Base-by-base conservation (phyloP, 1,139 yeast species). In the Arxiozyma telluris region DNA sequence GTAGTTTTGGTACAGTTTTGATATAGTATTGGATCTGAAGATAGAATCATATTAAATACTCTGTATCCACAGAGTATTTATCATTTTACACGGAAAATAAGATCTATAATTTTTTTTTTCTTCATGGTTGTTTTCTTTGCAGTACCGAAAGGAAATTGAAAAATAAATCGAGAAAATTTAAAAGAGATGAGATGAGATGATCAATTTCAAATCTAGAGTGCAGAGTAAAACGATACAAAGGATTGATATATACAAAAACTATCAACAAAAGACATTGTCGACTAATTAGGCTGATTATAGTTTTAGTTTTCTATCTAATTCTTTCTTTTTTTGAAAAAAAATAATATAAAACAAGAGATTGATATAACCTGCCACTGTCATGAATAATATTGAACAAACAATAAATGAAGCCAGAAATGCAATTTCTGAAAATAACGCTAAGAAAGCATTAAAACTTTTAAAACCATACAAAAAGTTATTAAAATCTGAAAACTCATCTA, bases 361-460 rank as follows among this genome's bases (percentile, higher is more conserved):
- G 2, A 8, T 23, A 27, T 7, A 27, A 27, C 11, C 30, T 8
- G 11, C 2, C 30, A 8, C 7, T n/a, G 1, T 22, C 8, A 64
- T 63, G 67, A 56, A 56, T 42, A 58, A 57, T 38, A 47, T 60
- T 23, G 57, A 59, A 21, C 42, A 47, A 18, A 55, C 56, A 34
- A 59, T 71, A n/a, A 44, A 50, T 6, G 59, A 66, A 51, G 75
- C 78, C 1, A 68, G 73, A 50, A 64, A 66, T 43, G 64, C 71
- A 17, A 55, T 77, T 20, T 63, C 65, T 12, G 60, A 65, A 9
- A 68, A 74, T 5, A 71, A 75, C 56, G 66, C 75, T 8, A 73
- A 73, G 51, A 71, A 70, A 47, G 80, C 82, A 0, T 60, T 77
- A 39, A 65, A 67, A 45, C 56, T 72, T 8, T 61, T 79, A 44